Evolutionary conservation across 2,329 filamentous ascomycete genomes (phyloP), one percentile per base, ranked within the genome.

Genomic region (Fusarium verrucosum): DNA sequence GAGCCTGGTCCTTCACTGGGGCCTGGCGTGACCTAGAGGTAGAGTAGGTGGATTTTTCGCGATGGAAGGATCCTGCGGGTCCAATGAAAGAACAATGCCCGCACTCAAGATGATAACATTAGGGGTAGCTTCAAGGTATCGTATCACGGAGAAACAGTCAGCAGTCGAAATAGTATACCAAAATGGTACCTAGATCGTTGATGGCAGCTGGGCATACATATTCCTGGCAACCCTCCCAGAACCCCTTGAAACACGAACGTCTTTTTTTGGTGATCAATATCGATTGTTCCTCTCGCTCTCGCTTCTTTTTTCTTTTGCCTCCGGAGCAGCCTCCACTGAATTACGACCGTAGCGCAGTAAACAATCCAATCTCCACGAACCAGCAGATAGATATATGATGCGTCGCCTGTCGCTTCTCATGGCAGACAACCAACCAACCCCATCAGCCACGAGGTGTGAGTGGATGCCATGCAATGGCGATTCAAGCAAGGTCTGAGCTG

Each of bases 1-100:
- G 30, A 19, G 43, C 43, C 43, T 46, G 22, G 33, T 26, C 40
- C 44, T 35, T 30, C 30, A 45, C 58, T 43, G 40, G 53, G 50
- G 51, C 50, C 69, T 69, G 49, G 66, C 50, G 68, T 69, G 53
- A 62, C n/a, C n/a, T n/a, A n/a, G n/a, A n/a, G n/a, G n/a, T n/a
- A n/a, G n/a, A n/a, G n/a, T n/a, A 57, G 41, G 68, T 66, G 66
- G 66, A 61, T 22, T 7, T 14, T 49, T 19, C 41, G 28, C 47
- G 49, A 32, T 41, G 54, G 51, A 58, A 28, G 28, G 41, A 58
- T 47, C 32, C 53, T 38, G 20, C 43, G 38, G 32, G 43, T 40
- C 56, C 53, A 58, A 59, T 59, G 10, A 33, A 58, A 58, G 22
- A 20, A 35, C 16, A 19, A 38, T 53, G 28, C 47, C n/a, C 44